Evolutionary conservation across 768 basidiomycete species (phyloP).

Genomic region (Roridomyces roridus): DNA sequence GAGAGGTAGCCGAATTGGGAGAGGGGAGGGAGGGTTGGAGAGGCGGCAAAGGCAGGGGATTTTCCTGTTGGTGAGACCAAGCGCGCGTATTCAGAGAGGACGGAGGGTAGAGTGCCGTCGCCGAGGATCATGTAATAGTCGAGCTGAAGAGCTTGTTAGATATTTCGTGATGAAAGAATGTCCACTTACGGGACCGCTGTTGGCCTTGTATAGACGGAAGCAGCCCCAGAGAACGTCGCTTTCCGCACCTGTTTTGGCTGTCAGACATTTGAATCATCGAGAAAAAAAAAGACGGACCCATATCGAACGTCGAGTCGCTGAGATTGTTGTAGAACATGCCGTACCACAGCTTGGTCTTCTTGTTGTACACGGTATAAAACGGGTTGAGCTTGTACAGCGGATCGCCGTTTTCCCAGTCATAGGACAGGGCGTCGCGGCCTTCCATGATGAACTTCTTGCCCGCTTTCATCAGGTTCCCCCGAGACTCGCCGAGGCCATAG

Average conservation of each 20-base stretch:
- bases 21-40: slow-evolving; percentile 23
- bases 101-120: slow-evolving; percentile 23
- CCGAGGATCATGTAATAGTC: slow-evolving; percentile 27
- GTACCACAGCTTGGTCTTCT: slow-evolving; percentile 24
- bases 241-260: slow-evolving; percentile 12
- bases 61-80: slow-evolving; percentile 16
- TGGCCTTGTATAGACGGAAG: slow-evolving; percentile 24
- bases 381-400: slow-evolving; percentile 26
- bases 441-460: slow-evolving; percentile 24
- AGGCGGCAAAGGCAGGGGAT: slow-evolving; percentile 16
- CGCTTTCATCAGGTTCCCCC: slow-evolving; percentile 21
- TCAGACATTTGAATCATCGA: not conserved
- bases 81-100: slow-evolving; percentile 26
- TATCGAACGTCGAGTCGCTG: slow-evolving; percentile 21
- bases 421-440: slow-evolving; percentile 22
- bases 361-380: slow-evolving; percentile 27
- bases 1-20: slow-evolving; percentile 27
- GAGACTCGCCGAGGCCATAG: slow-evolving; percentile 26
- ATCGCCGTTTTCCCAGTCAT: slow-evolving; percentile 24
- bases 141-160: not conserved
- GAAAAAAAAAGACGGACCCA: not conserved
- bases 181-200: slow-evolving; percentile 20
- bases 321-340: slow-evolving; percentile 27
- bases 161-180: no score
- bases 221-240: slow-evolving; percentile 22